These are phyloP conservation scores for Aspergillus indologenus DNA, from an alignment of 495 filamentous ascomycete species.

Conservation along the genomic window DNA sequence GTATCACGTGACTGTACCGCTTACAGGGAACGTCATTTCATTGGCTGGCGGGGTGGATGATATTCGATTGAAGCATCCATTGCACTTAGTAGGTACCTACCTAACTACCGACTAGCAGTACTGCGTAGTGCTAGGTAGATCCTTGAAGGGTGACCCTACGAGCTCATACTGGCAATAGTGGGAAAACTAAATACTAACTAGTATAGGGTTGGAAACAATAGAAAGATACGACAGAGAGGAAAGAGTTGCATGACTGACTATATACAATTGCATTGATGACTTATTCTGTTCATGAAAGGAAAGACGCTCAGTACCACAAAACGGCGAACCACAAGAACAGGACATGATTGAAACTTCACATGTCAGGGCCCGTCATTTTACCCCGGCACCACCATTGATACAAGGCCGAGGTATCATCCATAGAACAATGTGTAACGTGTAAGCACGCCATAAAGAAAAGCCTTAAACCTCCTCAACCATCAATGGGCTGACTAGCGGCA, in stretches of 20 bases:
- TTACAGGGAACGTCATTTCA: neutral
- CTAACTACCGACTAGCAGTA: too few species aligned
- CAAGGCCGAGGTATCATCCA: neutral
- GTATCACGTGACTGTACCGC: neutral
- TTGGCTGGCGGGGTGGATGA: neutral
- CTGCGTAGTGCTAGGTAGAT: neutral
- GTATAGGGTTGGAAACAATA: too few species aligned
- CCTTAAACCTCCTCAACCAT: neutral
- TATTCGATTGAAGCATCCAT: neutral
- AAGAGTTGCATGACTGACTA: slow-evolving; percentile 7
- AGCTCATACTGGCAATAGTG: too few species aligned
- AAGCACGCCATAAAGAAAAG: neutral
- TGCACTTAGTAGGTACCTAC: too few species aligned
- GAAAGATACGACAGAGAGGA: neutral
- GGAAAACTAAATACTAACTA: too few species aligned
- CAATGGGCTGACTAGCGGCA: neutral
- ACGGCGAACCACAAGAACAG: slow-evolving; percentile 6
- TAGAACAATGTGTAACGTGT: neutral
- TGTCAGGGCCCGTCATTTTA: slow-evolving; percentile 12
- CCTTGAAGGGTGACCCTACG: neutral
- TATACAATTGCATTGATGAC: slow-evolving; percentile 11
- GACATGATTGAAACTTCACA: slow-evolving; percentile 3
- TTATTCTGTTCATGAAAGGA: slow-evolving; percentile 1
- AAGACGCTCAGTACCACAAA: slow-evolving; percentile 16
- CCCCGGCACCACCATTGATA: slow-evolving; percentile 12